Conservation (phyloP, 257 asterid species). For the Striga asiatica region DNA sequence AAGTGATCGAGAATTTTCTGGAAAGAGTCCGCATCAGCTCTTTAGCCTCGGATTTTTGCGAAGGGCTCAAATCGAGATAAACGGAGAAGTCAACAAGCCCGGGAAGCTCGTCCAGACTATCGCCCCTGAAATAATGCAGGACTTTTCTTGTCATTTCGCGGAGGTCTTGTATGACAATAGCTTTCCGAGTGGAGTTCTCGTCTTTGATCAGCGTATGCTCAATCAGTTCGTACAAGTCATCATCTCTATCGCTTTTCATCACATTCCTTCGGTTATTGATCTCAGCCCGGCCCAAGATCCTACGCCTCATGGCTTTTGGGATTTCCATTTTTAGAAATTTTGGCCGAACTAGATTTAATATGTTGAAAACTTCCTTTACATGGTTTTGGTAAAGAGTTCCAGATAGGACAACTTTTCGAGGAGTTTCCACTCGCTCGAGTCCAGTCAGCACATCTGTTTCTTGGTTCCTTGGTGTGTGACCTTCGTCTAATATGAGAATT, state of each 20-base stretch:
- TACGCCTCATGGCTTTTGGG: slow-evolving; percentile 57
- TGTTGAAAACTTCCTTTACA: slow-evolving; percentile 85
- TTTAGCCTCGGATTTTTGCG: slow-evolving; percentile 45
- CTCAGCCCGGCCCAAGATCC: slow-evolving; percentile 71
- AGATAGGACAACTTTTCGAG: slow-evolving; percentile 85
- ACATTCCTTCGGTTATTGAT: slow-evolving; percentile 36
- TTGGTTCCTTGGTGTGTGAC: slow-evolving; percentile 89
- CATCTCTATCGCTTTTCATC: slow-evolving; percentile 45
- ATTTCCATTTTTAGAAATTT: slow-evolving; percentile 64
- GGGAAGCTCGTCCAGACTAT: slow-evolving; percentile 88
- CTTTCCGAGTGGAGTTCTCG: slow-evolving; percentile 58
- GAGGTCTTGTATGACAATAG: slow-evolving; percentile 65
- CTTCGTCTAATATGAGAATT: slow-evolving; percentile 85
- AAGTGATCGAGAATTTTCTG: slow-evolving; percentile 58
- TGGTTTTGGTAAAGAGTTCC: slow-evolving; percentile 96
- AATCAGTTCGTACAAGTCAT: slow-evolving; percentile 67
- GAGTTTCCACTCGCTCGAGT: slow-evolving; percentile 78
- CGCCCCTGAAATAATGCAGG: slow-evolving; percentile 91
- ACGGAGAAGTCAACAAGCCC: slow-evolving; percentile 84
- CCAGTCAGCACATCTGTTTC: slow-evolving; percentile 87
- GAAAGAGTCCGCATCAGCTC: slow-evolving; percentile 27
- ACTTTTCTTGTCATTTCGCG: slow-evolving; percentile 84
- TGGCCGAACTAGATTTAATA: slow-evolving; percentile 91
- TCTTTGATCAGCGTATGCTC: slow-evolving; percentile 72
- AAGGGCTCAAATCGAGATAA: slow-evolving; percentile 51